Percentiles rank a stretch among this genome's conserved stretches.
Conservation (phyloP, 805 yeast genomes). For the Candida glaebosa region DNA sequence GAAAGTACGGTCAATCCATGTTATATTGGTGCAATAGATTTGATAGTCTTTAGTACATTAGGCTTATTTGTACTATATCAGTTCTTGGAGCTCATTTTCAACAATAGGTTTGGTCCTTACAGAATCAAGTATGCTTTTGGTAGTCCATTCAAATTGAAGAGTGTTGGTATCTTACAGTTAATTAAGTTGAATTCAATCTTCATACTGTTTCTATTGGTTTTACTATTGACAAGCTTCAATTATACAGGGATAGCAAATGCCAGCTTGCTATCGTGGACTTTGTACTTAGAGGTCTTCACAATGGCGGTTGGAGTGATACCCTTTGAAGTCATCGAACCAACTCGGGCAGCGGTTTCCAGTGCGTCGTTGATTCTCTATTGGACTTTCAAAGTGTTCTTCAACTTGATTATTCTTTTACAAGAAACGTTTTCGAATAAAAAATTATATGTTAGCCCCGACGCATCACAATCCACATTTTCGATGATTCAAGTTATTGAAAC, state of each 20-base stretch:
- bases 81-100: conserved; percentile 1
- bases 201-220: conserved; percentile 1
- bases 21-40: conserved; percentile 1
- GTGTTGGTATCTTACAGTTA: conserved; percentile 8
- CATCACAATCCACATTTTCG: conserved; percentile 1
- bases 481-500: conserved; percentile 12
- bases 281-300: background rate
- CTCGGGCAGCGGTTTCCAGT: conserved; percentile 31
- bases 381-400: conserved; percentile 13
- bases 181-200: conserved; percentile 3
- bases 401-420: conserved; percentile 1
- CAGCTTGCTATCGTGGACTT: background rate
- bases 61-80: conserved; percentile 1
- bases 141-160: conserved; percentile 2
- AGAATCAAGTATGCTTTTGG: conserved; percentile 6
- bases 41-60: background rate
- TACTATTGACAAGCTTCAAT: conserved; percentile 1
- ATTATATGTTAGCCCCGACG: conserved; percentile 10
- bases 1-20: conserved; percentile 5
- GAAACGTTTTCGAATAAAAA: conserved; percentile 17
- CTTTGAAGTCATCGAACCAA: conserved; percentile 41
- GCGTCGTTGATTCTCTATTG: conserved; percentile 40
- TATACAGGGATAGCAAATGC: background rate
- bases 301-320: conserved; percentile 27
- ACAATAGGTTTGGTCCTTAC: conserved; percentile 4